These are phyloP conservation scores for Pyrenopolyporus hunteri DNA, from an alignment of 495 filamentous ascomycete species.

Conservation along the genomic window DNA sequence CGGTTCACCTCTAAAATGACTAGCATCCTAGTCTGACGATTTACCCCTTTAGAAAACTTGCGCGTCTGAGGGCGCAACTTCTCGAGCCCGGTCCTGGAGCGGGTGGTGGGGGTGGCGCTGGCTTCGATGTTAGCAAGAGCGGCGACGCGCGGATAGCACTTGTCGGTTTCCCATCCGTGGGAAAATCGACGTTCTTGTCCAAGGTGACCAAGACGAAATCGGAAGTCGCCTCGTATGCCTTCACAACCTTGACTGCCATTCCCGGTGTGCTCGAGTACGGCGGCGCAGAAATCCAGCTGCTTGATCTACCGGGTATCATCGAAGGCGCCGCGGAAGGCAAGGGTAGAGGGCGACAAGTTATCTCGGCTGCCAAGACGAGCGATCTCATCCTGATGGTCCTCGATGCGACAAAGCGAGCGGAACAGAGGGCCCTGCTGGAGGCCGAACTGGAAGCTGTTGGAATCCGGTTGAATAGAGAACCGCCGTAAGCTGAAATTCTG, in stretches of 20 bases:
- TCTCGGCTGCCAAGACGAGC: constrained; percentile 98
- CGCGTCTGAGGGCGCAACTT: constrained; percentile 90
- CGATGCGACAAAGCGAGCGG: constrained; percentile 95
- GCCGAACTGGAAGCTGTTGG: constrained; percentile 95
- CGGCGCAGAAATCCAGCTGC: constrained; percentile 96
- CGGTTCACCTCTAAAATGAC: constrained; percentile 5
- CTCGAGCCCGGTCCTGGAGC: constrained; percentile 88
- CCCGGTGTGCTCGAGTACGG: constrained; percentile 98
- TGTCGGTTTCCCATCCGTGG: constrained; percentile 97
- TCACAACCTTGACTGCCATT: constrained; percentile 97
- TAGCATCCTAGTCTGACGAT: constrained; percentile 12
- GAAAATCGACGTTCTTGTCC: constrained; percentile 97
- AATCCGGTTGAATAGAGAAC: constrained; percentile 89
- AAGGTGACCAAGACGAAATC: constrained; percentile 99
- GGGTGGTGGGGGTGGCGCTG: constrained; percentile 72
- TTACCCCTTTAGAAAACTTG: constrained; percentile 75
- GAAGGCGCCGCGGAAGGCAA: constrained; percentile 97
- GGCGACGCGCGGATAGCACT: constrained; percentile 97
- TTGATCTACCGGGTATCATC: constrained; percentile 98
- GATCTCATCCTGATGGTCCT: constrained; percentile 97
- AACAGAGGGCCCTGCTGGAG: constrained; percentile 89
- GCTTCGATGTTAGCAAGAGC: constrained; percentile 97
- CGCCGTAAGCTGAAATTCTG: constrained; percentile 75
- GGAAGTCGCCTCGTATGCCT: constrained; percentile 94
- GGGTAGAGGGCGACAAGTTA: constrained; percentile 94